These are phyloP conservation scores for Dipodascus geniculatus DNA, from an alignment of 805 yeast genomes.

Conservation along the genomic window DNA sequence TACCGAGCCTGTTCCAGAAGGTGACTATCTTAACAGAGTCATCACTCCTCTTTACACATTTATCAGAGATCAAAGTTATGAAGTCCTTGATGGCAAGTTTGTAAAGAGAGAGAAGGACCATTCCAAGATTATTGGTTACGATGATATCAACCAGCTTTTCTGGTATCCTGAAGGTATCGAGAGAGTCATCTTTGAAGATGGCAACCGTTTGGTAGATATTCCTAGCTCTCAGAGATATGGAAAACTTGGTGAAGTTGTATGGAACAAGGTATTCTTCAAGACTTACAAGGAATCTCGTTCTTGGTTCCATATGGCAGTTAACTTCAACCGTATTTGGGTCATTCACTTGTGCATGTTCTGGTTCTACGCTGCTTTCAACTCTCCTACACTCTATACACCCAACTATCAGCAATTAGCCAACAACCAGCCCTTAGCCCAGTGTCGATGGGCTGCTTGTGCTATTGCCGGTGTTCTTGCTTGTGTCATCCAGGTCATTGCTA, in stretches of 20 bases:
- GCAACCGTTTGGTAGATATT: conserved; percentile 79
- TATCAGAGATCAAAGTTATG: conserved; percentile 58
- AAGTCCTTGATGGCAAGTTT: conserved; percentile 41
- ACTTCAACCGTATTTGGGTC: conserved; percentile 97
- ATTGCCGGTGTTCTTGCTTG: conserved; percentile 86
- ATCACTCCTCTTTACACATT: conserved; percentile 78
- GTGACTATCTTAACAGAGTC: conserved; percentile 78
- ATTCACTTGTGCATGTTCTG: conserved; percentile 82
- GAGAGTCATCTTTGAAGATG: conserved; percentile 83
- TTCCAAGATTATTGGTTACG: conserved; percentile 60
- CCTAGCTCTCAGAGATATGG: conserved; percentile 84
- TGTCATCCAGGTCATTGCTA: conserved; percentile 72
- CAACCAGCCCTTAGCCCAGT: conserved; percentile 78
- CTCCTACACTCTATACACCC: conserved; percentile 83
- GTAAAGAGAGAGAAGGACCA: conserved; percentile 62
- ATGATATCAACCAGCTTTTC: conserved; percentile 95
- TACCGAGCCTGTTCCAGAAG: conserved; percentile 36
- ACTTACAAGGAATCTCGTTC: conserved; percentile 94
- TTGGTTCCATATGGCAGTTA: conserved; percentile 91
- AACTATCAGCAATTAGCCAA: conserved; percentile 73
- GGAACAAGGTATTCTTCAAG: conserved; percentile 89
- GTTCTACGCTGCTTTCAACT: conserved; percentile 90
- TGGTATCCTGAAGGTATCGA: conserved; percentile 99
- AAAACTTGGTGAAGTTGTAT: conserved; percentile 81
- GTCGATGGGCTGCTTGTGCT: conserved; percentile 87